Percentiles rank a stretch among this genome's conserved stretches.
Evolutionary conservation across 106 monocot genomes (phyloP).

Genomic region (Alisma plantagoaquatica): DNA sequence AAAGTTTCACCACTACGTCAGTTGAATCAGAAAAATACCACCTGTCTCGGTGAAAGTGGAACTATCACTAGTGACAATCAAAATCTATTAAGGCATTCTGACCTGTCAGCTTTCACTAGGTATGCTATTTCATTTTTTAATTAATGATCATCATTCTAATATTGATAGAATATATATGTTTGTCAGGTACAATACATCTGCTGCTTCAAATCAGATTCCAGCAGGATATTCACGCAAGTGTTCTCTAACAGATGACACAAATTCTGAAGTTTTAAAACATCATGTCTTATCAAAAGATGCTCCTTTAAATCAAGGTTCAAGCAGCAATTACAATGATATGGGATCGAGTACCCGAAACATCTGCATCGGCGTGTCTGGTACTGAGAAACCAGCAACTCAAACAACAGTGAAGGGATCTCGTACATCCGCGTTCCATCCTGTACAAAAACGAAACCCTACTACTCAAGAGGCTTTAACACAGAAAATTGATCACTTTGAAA

Average conservation of each 20-base stretch:
- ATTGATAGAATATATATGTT: too few species aligned
- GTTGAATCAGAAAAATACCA: conserved; percentile 60
- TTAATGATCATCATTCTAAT: too few species aligned
- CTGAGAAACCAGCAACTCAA: conserved; percentile 27
- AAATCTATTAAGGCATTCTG: conserved; percentile 56
- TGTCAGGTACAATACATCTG: conserved; percentile 66
- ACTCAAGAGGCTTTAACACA: conserved; percentile 18
- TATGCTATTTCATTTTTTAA: too few species aligned
- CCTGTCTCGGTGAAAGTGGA: conserved; percentile 32
- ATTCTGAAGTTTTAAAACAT: conserved; percentile 43
- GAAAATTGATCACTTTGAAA: conserved; percentile 27
- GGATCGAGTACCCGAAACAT: conserved; percentile 56
- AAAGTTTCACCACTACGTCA: conserved; percentile 46
- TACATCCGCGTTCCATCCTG: conserved; percentile 45
- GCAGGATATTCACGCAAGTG: conserved; percentile 35
- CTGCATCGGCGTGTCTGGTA: too few species aligned
- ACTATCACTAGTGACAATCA: conserved; percentile 25
- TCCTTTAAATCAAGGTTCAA: conserved; percentile 48
- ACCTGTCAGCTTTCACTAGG: conserved; percentile 88
- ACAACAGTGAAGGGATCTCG: conserved; percentile 17
- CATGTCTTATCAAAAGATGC: conserved; percentile 25
- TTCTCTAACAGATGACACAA: conserved; percentile 35
- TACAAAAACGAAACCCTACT: conserved; percentile 20
- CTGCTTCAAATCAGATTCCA: conserved; percentile 42
- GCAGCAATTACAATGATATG: conserved; percentile 62